Evolutionary conservation across 306 rosid species (phyloP), one percentile per base, ranked within the genome.

Genomic region (Medicago ruthenica): DNA sequence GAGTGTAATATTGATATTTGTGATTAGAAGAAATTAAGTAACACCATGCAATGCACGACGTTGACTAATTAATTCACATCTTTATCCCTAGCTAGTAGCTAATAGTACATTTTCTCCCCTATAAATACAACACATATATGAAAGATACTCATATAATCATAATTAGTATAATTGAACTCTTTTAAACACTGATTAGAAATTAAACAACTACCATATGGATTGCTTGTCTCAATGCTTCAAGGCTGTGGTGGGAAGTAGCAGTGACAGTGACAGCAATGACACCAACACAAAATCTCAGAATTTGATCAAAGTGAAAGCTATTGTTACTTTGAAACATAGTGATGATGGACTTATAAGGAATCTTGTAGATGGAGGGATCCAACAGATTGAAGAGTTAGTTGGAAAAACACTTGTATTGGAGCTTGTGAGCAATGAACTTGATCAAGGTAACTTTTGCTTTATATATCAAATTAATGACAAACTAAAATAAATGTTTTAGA

Each of bases 361-460:
- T 20, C 73, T 83, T n/a, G 16, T 79, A 45, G 73, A 68, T 5
- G n/a, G 51, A 2, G 71, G 53, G 36, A 3, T 66, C 7, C 51
- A 66, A 41, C 31, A 41, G 36, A 11, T 66, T 42, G 34, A 66
- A 66, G 53, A 66, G 16, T 66, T 66, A 18, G 71, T 81, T 31
- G 83, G 88, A 72, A 7, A 74, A 63, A 5, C 85, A 24, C 42
- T 85, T 21, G 57, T 10, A 9, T 50, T 85, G 40, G 83, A 85
- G 83, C 85, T 84, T 57, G 81, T 84, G 0, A 81, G 85, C 17
- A 21, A 74, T 8, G 65, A 81, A 1, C 69, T 81, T 24, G 76
- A 81, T 57, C 85, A 84, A 31, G 68, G 88, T 78, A 77, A 12
- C 41, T 77, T 55, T 7, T 62, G 1, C 34, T 10, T 36, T 36